Evolutionary conservation across 495 filamentous ascomycete genomes (phyloP), one percentile per base, ranked within the genome.

Genomic region (Bacidia rubella): DNA sequence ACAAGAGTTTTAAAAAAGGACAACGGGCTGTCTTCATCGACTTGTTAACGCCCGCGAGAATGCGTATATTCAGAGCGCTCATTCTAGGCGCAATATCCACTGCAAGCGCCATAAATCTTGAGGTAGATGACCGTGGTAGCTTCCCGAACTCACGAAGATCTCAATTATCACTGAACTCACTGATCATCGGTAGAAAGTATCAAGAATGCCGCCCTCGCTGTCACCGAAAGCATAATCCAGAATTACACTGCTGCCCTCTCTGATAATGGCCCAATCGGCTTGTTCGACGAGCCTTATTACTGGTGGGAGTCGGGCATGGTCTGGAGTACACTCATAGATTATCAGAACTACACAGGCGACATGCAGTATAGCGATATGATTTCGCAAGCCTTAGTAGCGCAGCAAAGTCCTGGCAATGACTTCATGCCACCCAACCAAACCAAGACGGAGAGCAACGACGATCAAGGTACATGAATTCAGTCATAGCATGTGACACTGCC

Each of bases 291-390:
- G 2, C 74, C 73, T 17, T 75, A 66, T 21, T 78, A 75, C 48
- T 89, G 84, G 84, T 89, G 83, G 83, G 80, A 86, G 64, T 77
- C 73, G 47, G 84, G 83, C 47, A 81, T 80, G 46, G 79, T 86
- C 68, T 88, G 82, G 73, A 82, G 83, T 60, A 72, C 74, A 1
- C 63, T 85, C 65, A 77, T 90, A 45, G 82, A 89, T 57, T 90
- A 90, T 63, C 88, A 84, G 85, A 73, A 77, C 59, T 76, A 75
- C 62, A 88, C 86, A 10, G 82, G 81, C 29, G 86, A 90, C 63
- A 63, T 61, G 27, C 72, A 78, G 22, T 87, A 86, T 69, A 87
- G 86, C 68, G 65, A 77, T 24, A 62, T 81, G 23, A 67, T 77
- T 17, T 74, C 68, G 17, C 59, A 80, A 11, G 81, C 78, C n/a